These are phyloP conservation scores for Globisporangium spinosum DNA, from an alignment of 352 stramenopile species.

Conservation along the genomic window DNA sequence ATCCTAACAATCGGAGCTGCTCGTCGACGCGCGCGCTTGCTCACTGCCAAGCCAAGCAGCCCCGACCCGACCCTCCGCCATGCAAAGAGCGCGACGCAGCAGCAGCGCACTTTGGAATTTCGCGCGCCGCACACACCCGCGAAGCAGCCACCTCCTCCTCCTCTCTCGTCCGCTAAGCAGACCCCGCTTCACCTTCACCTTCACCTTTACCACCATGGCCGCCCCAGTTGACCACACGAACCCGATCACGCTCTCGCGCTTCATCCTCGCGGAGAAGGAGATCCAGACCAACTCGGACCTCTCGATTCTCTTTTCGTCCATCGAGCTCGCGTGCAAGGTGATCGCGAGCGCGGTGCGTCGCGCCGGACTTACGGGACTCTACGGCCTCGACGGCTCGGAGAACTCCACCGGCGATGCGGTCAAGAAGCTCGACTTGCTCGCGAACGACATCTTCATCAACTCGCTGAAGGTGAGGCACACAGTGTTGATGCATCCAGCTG, in stretches of 20 bases:
- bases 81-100: neutral
- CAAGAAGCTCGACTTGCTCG: slow-evolving; percentile 98
- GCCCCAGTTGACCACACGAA: slow-evolving; percentile 69
- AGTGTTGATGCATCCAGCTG: neutral
- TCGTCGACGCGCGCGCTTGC: slow-evolving; percentile 4
- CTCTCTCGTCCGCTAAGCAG: slow-evolving; percentile 6
- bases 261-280: slow-evolving; percentile 91
- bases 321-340: slow-evolving; percentile 96
- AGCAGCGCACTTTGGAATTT: slow-evolving; percentile 22
- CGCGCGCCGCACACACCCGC: slow-evolving; percentile 20
- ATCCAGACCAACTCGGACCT: slow-evolving; percentile 92
- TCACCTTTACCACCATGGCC: slow-evolving; percentile 29
- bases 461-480: slow-evolving; percentile 65
- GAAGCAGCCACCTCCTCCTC: slow-evolving; percentile 3
- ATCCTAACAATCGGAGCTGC: neutral
- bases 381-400: slow-evolving; percentile 95
- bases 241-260: slow-evolving; percentile 92
- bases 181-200: slow-evolving; percentile 14
- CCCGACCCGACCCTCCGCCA: neutral
- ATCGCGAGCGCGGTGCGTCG: slow-evolving; percentile 96
- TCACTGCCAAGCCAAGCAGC: neutral
- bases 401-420: slow-evolving; percentile 97
- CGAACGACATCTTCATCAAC: slow-evolving; percentile 99
- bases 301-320: slow-evolving; percentile 94
- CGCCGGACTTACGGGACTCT: slow-evolving; percentile 88